Conservation (phyloP, 768 basidiomycete genomes). For the Termitomyces sp. region DNA sequence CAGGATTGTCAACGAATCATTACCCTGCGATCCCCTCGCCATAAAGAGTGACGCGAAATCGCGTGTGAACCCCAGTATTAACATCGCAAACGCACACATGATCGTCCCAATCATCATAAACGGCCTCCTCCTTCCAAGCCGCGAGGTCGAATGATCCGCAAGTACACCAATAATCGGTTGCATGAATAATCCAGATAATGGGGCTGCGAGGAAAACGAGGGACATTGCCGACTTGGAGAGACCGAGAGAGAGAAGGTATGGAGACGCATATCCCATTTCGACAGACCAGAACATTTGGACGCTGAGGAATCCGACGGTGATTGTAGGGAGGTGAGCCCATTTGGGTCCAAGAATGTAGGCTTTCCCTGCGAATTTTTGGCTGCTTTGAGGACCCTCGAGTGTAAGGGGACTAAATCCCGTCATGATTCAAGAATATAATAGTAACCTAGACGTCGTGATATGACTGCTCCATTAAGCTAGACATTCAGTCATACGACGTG, state of each 20-base stretch:
- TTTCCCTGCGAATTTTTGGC: conserved; percentile 30
- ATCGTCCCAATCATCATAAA: conserved; percentile 74
- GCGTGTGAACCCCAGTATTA: conserved; percentile 80
- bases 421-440: conserved; percentile 1
- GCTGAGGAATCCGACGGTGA: conserved; percentile 79
- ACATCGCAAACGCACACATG: conserved; percentile 65
- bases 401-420: conserved; percentile 9
- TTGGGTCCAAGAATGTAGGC: conserved; percentile 61
- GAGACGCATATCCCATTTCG: conserved; percentile 90
- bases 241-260: conserved; percentile 87
- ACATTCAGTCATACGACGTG: not conserved
- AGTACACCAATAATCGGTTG: conserved; percentile 89
- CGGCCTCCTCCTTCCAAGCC: conserved; percentile 81
- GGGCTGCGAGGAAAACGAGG: conserved; percentile 89
- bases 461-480: not conserved
- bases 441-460: not conserved
- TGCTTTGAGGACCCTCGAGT: not conserved
- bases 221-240: conserved; percentile 84
- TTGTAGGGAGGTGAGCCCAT: conserved; percentile 60
- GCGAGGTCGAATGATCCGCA: conserved; percentile 79
- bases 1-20: conserved; percentile 63
- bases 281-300: conserved; percentile 91
- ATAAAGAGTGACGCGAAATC: conserved; percentile 54
- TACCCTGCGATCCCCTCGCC: conserved; percentile 33
- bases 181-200: conserved; percentile 83